Evolutionary conservation across 1,284 basidiomycete species (phyloP).

Genomic region (Naganishia sp.): DNA sequence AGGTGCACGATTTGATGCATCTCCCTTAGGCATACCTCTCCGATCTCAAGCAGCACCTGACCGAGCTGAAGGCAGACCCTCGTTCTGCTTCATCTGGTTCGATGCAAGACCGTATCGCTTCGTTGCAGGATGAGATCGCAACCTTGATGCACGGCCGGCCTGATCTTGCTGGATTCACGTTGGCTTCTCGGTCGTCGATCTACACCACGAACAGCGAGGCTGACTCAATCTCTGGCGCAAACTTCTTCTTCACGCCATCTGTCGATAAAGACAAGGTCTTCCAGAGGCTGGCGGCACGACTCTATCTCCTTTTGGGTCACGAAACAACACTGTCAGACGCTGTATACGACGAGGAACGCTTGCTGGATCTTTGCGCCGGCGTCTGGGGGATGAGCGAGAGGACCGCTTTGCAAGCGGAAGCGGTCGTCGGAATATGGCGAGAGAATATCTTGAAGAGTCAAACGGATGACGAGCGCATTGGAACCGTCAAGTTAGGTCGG

Average conservation of each 20-base stretch:
- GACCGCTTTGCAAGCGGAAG: slow-evolving; percentile 45
- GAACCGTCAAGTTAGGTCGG: neutral
- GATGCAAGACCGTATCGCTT: slow-evolving; percentile 16
- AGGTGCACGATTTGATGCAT: neutral
- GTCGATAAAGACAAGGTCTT: slow-evolving; percentile 26
- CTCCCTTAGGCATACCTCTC: slow-evolving; percentile 42
- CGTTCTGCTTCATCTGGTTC: neutral
- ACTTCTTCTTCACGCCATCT: slow-evolving; percentile 26
- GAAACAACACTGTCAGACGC: slow-evolving; percentile 15
- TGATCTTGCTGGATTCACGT: slow-evolving; percentile 23
- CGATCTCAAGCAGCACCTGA: slow-evolving; percentile 45
- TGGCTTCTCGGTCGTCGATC: slow-evolving; percentile 13
- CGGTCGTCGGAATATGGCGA: slow-evolving; percentile 41
- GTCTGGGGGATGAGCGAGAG: slow-evolving; percentile 49
- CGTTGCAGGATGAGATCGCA: slow-evolving; percentile 29
- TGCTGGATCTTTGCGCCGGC: slow-evolving; percentile 47
- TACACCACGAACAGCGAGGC: slow-evolving; percentile 6
- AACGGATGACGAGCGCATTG: slow-evolving; percentile 25
- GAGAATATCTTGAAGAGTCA: slow-evolving; percentile 37
- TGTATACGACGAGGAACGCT: slow-evolving; percentile 37
- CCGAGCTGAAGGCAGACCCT: slow-evolving; percentile 33
- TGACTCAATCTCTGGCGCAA: neutral
- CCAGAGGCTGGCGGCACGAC: slow-evolving; percentile 19
- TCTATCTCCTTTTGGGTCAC: slow-evolving; percentile 4
- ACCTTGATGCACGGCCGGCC: slow-evolving; percentile 31